These are phyloP conservation scores for Flaveria trinervia DNA, from an alignment of 129 eudicot genomes.

Conservation along the genomic window DNA sequence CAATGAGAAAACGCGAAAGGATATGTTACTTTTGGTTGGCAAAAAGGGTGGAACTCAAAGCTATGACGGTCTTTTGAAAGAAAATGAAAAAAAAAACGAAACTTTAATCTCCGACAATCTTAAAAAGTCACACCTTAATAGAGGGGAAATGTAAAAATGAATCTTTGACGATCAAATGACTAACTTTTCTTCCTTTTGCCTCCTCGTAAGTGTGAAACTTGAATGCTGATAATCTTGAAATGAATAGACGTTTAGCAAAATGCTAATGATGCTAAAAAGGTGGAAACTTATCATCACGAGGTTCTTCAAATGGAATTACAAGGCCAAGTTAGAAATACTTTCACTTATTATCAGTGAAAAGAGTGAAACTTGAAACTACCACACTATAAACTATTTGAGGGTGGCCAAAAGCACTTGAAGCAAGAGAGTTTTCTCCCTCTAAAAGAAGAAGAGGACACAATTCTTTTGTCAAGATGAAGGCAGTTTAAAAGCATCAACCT, in stretches of 20 bases:
- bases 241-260: neutral
- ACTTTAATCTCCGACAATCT: neutral
- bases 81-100: neutral
- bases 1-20: too few species aligned
- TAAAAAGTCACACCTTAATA: neutral
- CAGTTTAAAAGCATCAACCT: constrained; percentile 35
- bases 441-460: constrained; percentile 31
- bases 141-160: neutral
- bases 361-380: neutral
- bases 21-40: neutral
- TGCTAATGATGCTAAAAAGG: neutral
- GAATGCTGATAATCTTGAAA: neutral
- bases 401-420: constrained; percentile 27
- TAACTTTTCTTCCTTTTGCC: neutral
- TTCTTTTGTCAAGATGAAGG: constrained; percentile 35
- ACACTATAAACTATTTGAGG: neutral
- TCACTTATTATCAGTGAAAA: neutral
- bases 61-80: neutral
- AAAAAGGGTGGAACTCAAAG: neutral
- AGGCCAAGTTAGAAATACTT: neutral
- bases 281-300: neutral
- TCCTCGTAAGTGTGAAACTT: neutral
- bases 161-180: constrained; percentile 17
- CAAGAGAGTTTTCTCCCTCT: constrained; percentile 30
- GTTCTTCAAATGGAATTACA: neutral